Conservation (phyloP, 2,329 filamentous ascomycete genomes). For the Trichophyton equinum region DNA sequence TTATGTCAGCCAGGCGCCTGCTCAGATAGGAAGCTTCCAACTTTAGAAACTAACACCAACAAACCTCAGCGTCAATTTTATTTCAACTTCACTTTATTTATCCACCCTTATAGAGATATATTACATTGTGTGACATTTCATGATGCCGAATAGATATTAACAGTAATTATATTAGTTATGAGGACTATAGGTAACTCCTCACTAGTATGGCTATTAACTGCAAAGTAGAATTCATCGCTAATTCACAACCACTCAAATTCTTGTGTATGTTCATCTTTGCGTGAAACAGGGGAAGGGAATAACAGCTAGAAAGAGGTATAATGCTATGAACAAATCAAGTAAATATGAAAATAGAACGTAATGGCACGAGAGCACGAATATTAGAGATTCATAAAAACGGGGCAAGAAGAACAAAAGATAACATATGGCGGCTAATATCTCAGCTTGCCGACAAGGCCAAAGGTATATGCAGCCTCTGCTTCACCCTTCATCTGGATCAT, state of each 20-base stretch:
- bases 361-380: not conserved
- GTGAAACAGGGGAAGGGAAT: not conserved
- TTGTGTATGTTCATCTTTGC: not conserved
- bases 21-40: not conserved
- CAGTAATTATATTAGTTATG: too few species aligned
- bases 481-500: slow-evolving; percentile 52
- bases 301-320: not conserved
- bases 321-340: not conserved
- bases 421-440: slow-evolving; percentile 33
- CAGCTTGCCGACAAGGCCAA: slow-evolving; percentile 41
- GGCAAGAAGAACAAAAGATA: not conserved
- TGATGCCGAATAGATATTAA: too few species aligned
- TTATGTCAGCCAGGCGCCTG: too few species aligned
- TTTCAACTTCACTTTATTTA: too few species aligned
- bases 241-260: not conserved
- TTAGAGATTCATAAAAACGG: not conserved
- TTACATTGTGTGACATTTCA: too few species aligned
- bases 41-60: too few species aligned
- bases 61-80: too few species aligned
- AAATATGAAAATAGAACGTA: not conserved
- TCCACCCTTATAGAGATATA: too few species aligned
- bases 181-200: too few species aligned
- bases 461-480: slow-evolving; percentile 43
- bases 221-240: too few species aligned
- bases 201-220: too few species aligned